A percentile compares a stretch with the other conserved stretches of the same genome.
Conservation (phyloP, 2,329 filamentous ascomycete species). For the Fonsecaea multimorphosa region DNA sequence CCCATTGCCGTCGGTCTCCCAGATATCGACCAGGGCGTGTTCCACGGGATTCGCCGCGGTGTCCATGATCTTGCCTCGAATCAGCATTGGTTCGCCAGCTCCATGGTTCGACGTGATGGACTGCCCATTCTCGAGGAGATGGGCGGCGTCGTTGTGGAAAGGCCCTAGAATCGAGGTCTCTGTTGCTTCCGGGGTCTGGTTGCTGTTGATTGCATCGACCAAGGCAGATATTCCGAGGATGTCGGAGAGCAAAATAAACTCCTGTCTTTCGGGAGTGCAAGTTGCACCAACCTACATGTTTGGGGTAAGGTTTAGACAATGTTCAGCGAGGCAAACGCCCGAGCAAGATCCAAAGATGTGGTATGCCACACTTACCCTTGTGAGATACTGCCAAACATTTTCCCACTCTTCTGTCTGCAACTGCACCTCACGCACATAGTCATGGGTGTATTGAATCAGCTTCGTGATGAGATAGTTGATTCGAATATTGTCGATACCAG, state of each 20-base stretch:
- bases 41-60: constrained; percentile 7
- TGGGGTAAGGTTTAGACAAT: no score
- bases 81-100: constrained; percentile 12
- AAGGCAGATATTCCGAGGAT: constrained; percentile 18
- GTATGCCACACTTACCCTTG: constrained; percentile 9
- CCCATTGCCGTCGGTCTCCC: constrained; percentile 21
- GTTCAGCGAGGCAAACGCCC: no score
- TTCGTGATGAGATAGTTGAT: constrained; percentile 7
- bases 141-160: constrained; percentile 18
- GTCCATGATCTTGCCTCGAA: constrained; percentile 3
- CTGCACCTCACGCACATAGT: constrained; percentile 13
- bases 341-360: no score
- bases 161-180: constrained; percentile 24
- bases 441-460: constrained; percentile 12
- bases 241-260: constrained; percentile 22
- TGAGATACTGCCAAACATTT: constrained; percentile 17
- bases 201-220: constrained; percentile 20
- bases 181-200: constrained; percentile 4
- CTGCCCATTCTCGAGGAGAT: background rate
- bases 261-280: no score
- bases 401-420: constrained; percentile 20
- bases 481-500: constrained; percentile 1
- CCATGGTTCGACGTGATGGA: background rate
- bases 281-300: no score
- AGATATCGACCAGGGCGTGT: constrained; percentile 16